Conservation (phyloP, 2,329 filamentous ascomycete genomes). For the Nemania sp. region DNA sequence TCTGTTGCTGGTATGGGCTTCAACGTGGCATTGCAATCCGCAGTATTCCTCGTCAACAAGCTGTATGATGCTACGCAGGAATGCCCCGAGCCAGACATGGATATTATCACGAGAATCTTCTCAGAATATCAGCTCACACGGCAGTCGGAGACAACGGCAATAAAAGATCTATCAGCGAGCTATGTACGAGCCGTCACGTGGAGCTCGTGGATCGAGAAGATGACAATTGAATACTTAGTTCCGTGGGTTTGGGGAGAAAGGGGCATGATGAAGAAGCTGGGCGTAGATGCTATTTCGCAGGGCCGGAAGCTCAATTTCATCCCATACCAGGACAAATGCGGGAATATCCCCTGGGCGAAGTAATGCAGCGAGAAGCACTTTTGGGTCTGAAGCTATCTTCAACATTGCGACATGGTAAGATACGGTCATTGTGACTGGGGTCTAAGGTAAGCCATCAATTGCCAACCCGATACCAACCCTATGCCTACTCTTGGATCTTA, state of each 20-base stretch:
- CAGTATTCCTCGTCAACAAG: background rate
- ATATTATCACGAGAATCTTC: background rate
- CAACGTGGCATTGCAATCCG: background rate
- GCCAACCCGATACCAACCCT: too few species aligned
- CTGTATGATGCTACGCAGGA: background rate
- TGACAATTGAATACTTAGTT: background rate
- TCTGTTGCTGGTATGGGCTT: background rate
- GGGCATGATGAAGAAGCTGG: background rate
- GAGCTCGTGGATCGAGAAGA: background rate
- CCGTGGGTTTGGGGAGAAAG: background rate
- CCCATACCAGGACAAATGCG: background rate
- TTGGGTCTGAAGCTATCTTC: too few species aligned
- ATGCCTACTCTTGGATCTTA: too few species aligned
- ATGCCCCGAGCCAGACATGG: background rate
- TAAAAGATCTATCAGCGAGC: background rate
- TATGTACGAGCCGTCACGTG: background rate
- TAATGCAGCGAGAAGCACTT: too few species aligned
- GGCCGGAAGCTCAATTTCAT: background rate
- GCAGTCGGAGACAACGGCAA: background rate
- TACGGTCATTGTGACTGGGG: too few species aligned
- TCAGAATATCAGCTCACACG: background rate
- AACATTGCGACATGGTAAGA: too few species aligned
- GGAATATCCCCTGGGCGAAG: background rate
- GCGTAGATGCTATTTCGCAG: background rate
- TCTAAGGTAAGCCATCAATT: too few species aligned